A percentile compares a stretch with the other conserved stretches of the same genome.
phyloP scores from a whole-genome alignment of 1,284 basidiomycete species.

The Irpex rosettiformis region DNA sequence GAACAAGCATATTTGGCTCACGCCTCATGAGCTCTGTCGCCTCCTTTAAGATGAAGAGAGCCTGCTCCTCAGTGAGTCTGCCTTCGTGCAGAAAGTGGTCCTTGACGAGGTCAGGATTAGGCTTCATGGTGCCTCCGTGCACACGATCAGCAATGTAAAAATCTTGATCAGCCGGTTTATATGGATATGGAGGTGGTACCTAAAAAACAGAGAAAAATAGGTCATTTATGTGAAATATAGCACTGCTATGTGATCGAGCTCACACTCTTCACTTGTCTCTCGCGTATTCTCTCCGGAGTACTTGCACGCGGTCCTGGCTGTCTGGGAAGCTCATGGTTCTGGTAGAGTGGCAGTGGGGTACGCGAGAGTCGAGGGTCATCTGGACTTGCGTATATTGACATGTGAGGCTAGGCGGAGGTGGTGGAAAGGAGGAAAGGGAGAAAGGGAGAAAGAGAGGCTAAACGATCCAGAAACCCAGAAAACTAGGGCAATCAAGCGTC shows the following conservation, averaged over 20 bases:
- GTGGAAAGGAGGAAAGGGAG: conserved; percentile 1
- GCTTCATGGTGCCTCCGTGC: conserved; percentile 47
- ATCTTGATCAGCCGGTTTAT: conserved; percentile 32
- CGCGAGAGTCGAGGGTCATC: not conserved
- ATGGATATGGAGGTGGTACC: conserved; percentile 31
- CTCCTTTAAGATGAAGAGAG: conserved; percentile 80
- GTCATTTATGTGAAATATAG: not conserved
- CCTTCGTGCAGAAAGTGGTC: conserved; percentile 95
- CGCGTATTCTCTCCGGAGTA: conserved; percentile 17
- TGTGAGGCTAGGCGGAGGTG: not conserved
- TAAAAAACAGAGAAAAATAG: conserved; percentile 5
- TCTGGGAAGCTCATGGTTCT: conserved; percentile 1
- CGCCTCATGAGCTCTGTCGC: conserved; percentile 72
- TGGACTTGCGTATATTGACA: conserved; percentile 2
- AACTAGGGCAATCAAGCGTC: too few species aligned
- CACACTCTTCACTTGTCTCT: conserved; percentile 24
- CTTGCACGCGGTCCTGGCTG: conserved; percentile 9
- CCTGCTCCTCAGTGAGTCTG: conserved; percentile 82
- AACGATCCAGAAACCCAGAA: not conserved
- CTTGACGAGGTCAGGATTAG: conserved; percentile 86
- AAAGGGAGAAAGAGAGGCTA: not conserved
- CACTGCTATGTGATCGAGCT: conserved; percentile 9
- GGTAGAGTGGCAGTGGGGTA: conserved; percentile 5
- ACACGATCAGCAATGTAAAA: conserved; percentile 30
- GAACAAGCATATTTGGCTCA: conserved; percentile 87